phyloP scores from a whole-genome alignment of 2,329 filamentous ascomycete genomes.

The Purpureocillium takamizusanense region DNA sequence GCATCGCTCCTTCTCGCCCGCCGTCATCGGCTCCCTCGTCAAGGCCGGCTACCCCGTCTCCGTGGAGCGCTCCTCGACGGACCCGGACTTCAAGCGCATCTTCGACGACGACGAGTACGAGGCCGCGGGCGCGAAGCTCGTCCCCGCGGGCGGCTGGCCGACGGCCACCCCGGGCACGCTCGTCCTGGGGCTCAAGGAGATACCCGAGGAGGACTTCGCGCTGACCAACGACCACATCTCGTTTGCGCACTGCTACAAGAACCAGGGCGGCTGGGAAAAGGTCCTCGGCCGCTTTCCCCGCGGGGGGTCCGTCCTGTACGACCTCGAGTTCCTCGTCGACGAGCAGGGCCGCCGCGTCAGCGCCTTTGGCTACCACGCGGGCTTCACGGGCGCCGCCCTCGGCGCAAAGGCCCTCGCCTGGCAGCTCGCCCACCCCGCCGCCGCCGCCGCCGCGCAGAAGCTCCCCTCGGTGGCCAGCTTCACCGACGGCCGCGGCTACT shows the following conservation, averaged over 20 bases:
- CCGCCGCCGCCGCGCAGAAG: conserved; percentile 25
- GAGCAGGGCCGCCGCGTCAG: conserved; percentile 61
- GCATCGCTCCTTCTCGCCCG: conserved; percentile 37
- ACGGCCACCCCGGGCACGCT: conserved; percentile 59
- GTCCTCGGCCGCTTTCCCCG: conserved; percentile 72
- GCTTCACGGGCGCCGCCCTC: conserved; percentile 65
- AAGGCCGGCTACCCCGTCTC: conserved; percentile 61
- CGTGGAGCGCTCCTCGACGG: conserved; percentile 45
- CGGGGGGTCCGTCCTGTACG: conserved; percentile 53
- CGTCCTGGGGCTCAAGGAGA: conserved; percentile 70
- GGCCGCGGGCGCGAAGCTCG: conserved; percentile 53
- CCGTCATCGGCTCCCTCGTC: conserved; percentile 44
- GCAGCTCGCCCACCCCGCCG: conserved; percentile 64
- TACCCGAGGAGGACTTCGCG: conserved; percentile 39
- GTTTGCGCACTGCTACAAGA: conserved; percentile 69
- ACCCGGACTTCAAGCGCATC: conserved; percentile 52
- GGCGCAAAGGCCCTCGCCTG: conserved; percentile 75
- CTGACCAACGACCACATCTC: conserved; percentile 35
- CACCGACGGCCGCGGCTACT: conserved; percentile 46
- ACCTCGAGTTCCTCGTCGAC: conserved; percentile 80
- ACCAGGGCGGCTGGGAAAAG: conserved; percentile 68
- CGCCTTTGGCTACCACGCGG: conserved; percentile 66
- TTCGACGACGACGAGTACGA: conserved; percentile 54
- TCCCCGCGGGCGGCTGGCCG: conserved; percentile 58
- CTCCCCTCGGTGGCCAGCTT: conserved; percentile 40